Percentiles rank a stretch among this genome's conserved stretches.
These are phyloP conservation scores for Biscogniauxia marginata DNA, from an alignment of 2,329 filamentous ascomycete species.

Conservation along the genomic window DNA sequence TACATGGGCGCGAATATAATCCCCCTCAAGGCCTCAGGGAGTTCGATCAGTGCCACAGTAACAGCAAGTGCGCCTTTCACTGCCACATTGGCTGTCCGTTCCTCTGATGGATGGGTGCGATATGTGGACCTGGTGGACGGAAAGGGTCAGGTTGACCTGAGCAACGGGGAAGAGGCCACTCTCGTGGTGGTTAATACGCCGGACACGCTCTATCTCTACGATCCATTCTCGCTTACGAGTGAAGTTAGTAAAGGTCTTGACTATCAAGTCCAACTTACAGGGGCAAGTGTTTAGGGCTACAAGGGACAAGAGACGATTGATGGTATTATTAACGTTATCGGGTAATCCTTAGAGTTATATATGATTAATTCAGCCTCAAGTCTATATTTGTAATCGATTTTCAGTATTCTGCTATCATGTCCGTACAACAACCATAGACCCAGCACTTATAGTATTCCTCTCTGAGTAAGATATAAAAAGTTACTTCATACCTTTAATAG, in stretches of 20 bases:
- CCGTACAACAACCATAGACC: neutral
- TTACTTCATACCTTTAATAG: constrained; percentile 12
- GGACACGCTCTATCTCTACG: constrained; percentile 40
- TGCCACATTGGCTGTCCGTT: constrained; percentile 40
- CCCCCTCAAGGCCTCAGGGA: constrained; percentile 38
- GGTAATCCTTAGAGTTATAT: no score
- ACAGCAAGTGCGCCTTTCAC: constrained; percentile 37
- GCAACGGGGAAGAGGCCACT: constrained; percentile 41
- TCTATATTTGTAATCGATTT: no score
- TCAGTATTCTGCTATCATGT: no score
- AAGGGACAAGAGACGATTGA: neutral
- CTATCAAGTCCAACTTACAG: constrained; percentile 31
- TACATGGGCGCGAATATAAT: constrained; percentile 53
- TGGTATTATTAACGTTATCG: neutral
- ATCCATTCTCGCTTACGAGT: constrained; percentile 39
- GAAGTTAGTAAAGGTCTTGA: constrained; percentile 39
- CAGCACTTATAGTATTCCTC: neutral
- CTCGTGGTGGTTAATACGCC: constrained; percentile 51
- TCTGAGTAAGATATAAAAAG: constrained; percentile 1
- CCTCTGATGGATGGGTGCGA: constrained; percentile 30
- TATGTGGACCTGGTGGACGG: constrained; percentile 39
- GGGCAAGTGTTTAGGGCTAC: constrained; percentile 18
- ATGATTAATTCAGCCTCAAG: no score
- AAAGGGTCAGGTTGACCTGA: constrained; percentile 34
- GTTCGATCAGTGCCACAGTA: constrained; percentile 33